phyloP scores from a whole-genome alignment of 768 basidiomycete species.

The Cystofilobasidium bisporidii region DNA sequence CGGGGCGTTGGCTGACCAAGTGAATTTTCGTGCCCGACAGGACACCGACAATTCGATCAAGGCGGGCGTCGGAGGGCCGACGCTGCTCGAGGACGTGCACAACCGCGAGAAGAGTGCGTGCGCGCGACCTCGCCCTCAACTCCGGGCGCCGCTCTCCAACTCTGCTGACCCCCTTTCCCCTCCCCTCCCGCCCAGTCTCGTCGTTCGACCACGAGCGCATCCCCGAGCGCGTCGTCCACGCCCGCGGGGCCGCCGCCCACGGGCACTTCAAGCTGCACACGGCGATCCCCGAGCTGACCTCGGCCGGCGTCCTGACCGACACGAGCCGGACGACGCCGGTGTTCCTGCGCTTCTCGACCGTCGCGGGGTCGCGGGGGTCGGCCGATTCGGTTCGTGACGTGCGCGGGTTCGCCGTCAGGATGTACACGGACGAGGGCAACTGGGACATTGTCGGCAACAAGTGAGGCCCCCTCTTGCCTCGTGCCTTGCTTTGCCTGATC shows the following conservation, averaged over 20 bases:
- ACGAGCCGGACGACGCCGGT: constrained; percentile 60
- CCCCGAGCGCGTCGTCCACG: constrained; percentile 58
- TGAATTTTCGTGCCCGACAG: no score
- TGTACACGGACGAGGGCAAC: constrained; percentile 76
- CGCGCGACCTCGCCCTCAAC: neutral
- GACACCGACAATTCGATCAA: constrained; percentile 39
- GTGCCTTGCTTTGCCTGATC: neutral
- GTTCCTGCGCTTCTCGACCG: constrained; percentile 78
- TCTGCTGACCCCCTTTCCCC: neutral
- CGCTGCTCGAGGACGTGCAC: constrained; percentile 53
- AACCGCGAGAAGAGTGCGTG: constrained; percentile 36
- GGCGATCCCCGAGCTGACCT: constrained; percentile 59
- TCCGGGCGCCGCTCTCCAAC: no score
- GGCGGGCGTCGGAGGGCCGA: constrained; percentile 51
- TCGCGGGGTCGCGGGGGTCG: constrained; percentile 69
- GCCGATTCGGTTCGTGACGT: constrained; percentile 58
- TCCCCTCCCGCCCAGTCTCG: constrained; percentile 9
- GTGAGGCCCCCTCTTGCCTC: no score
- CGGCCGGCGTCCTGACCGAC: constrained; percentile 51
- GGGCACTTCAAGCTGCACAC: constrained; percentile 47
- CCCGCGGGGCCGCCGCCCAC: constrained; percentile 42
- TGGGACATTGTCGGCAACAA: constrained; percentile 38
- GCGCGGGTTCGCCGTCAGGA: constrained; percentile 72
- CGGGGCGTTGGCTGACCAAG: no score
- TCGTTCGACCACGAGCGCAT: constrained; percentile 46